phyloP scores from a whole-genome alignment of 257 asterid species.

The Solanum bulbocastanum region DNA sequence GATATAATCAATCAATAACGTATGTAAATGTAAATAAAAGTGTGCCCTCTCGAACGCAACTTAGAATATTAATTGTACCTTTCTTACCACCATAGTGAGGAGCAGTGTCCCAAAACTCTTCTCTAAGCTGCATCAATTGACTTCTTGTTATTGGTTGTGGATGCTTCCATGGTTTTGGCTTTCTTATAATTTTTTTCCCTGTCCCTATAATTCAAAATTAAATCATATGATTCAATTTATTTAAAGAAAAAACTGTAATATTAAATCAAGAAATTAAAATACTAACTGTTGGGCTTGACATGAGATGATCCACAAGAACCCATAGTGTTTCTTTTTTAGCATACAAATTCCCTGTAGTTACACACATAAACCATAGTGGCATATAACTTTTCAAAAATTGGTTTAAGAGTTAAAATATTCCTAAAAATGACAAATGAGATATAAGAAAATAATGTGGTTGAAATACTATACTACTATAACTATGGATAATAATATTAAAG shows the following conservation, averaged over 20 bases:
- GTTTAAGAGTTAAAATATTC: background rate
- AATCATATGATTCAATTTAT: background rate
- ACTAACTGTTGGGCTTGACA: slow-evolving; percentile 33
- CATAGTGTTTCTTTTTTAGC: slow-evolving; percentile 23
- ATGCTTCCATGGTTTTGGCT: slow-evolving; percentile 83
- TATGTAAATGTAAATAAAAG: background rate
- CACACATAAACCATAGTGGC: background rate
- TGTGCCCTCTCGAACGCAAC: background rate
- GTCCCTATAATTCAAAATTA: slow-evolving; percentile 14
- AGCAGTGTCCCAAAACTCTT: slow-evolving; percentile 92
- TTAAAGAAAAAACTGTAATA: too few species aligned
- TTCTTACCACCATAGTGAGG: slow-evolving; percentile 80
- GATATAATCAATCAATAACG: background rate
- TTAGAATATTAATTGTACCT: slow-evolving; percentile 23
- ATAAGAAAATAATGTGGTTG: background rate
- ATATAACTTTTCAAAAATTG: background rate
- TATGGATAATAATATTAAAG: background rate
- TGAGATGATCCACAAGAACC: slow-evolving; percentile 79
- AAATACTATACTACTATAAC: background rate
- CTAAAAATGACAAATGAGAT: background rate
- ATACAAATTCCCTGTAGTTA: background rate
- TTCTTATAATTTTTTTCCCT: slow-evolving; percentile 38
- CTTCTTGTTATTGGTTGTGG: slow-evolving; percentile 77
- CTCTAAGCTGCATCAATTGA: slow-evolving; percentile 68
- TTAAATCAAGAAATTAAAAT: background rate